phyloP scores from a whole-genome alignment of 345 rosid genomes.

The Pugionium cornutum region DNA sequence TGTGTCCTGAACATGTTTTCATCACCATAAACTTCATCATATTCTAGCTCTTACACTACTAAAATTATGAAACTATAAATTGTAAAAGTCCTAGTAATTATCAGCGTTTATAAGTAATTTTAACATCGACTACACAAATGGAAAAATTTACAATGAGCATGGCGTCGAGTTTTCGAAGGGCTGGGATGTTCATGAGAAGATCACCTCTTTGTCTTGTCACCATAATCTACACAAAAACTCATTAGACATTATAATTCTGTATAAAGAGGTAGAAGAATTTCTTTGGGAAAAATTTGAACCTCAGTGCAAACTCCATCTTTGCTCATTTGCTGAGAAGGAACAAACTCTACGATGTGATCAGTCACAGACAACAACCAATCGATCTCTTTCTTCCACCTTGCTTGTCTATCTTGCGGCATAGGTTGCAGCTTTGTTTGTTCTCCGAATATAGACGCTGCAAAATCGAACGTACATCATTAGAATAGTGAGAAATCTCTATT shows the following conservation, averaged over 20 bases:
- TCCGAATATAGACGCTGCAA: slow-evolving; percentile 81
- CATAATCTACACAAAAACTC: slow-evolving; percentile 68
- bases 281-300: slow-evolving; percentile 41
- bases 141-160: slow-evolving; percentile 68
- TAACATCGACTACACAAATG: neutral
- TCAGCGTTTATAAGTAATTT: too few species aligned
- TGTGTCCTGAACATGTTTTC: slow-evolving; percentile 51
- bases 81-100: too few species aligned
- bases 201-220: slow-evolving; percentile 80
- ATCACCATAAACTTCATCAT: slow-evolving; percentile 17
- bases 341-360: slow-evolving; percentile 78
- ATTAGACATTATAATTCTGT: neutral
- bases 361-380: slow-evolving; percentile 86
- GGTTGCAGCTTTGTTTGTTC: slow-evolving; percentile 76
- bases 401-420: slow-evolving; percentile 69
- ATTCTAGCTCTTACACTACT: neutral
- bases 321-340: slow-evolving; percentile 74
- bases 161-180: slow-evolving; percentile 79
- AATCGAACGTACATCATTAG: neutral
- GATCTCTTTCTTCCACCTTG: slow-evolving; percentile 85
- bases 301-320: slow-evolving; percentile 74
- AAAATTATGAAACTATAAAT: too few species aligned
- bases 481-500: too few species aligned
- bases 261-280: neutral
- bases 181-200: slow-evolving; percentile 84